These are phyloP conservation scores for Penicillium cosmopolitanum DNA, from an alignment of 495 filamentous ascomycete species.

Conservation along the genomic window DNA sequence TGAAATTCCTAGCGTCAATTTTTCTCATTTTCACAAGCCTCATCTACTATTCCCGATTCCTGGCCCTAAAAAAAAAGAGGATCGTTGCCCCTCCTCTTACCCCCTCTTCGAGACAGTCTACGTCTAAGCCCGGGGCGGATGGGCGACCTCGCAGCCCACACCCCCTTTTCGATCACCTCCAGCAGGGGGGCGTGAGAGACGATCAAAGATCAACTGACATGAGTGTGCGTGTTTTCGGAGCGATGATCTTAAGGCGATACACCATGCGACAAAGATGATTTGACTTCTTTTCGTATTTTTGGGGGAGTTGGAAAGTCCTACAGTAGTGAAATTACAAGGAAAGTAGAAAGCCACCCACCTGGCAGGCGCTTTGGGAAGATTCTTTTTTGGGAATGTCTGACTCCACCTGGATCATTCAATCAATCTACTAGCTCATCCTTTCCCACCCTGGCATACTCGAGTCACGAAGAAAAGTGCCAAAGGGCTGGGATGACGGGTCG, in stretches of 20 bases:
- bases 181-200: neutral
- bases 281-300: conserved; percentile 2
- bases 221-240: neutral
- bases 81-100: neutral
- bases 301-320: neutral
- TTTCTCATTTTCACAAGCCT: conserved; percentile 2
- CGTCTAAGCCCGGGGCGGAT: neutral
- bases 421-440: neutral
- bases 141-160: conserved; percentile 4
- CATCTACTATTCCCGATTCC: neutral
- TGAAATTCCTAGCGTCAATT: conserved; percentile 8
- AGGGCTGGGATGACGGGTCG: conserved; percentile 3
- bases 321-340: neutral
- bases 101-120: conserved; percentile 2
- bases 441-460: neutral
- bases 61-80: conserved; percentile 1
- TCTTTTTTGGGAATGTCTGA: neutral
- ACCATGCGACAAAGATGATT: conserved; percentile 4
- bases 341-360: neutral
- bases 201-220: conserved; percentile 7
- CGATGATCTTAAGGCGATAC: conserved; percentile 6
- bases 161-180: conserved; percentile 2
- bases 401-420: neutral
- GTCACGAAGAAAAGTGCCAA: conserved; percentile 1
- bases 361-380: neutral